phyloP scores from a whole-genome alignment of 495 filamentous ascomycete species.

The Neurospora discreta region DNA sequence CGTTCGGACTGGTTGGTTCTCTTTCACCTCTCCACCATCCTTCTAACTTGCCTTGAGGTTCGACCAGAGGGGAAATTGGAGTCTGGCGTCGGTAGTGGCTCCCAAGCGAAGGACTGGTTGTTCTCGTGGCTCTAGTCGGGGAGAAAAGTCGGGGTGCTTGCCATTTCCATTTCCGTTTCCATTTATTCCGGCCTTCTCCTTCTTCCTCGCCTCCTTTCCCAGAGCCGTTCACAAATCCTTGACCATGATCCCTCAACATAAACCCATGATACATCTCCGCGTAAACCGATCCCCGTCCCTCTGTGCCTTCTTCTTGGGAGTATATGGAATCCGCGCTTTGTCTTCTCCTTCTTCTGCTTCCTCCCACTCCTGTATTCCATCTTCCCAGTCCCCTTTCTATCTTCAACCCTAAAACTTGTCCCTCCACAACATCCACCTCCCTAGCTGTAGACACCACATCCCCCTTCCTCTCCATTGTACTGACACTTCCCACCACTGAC shows the following conservation, averaged over 20 bases:
- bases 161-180: not conserved
- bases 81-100: not conserved
- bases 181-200: too few relatives aligned
- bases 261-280: not conserved
- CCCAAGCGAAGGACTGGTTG: not conserved
- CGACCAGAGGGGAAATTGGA: not conserved
- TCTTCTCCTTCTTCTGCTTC: too few relatives aligned
- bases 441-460: too few relatives aligned
- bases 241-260: not conserved
- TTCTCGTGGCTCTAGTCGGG: not conserved
- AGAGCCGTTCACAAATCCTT: not conserved
- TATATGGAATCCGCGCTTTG: not conserved
- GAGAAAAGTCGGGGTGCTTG: not conserved
- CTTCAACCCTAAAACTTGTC: not conserved
- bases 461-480: too few relatives aligned
- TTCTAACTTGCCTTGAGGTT: not conserved
- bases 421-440: not conserved
- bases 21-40: not conserved
- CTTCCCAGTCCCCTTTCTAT: not conserved
- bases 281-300: fast-evolving
- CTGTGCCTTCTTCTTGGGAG: not conserved
- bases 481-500: too few relatives aligned
- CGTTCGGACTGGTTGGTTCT: not conserved
- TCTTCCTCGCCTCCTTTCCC: not conserved
- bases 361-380: not conserved